phyloP scores from a whole-genome alignment of 371 early-diverging fungal species.

The Dichotomocladium elegans region DNA sequence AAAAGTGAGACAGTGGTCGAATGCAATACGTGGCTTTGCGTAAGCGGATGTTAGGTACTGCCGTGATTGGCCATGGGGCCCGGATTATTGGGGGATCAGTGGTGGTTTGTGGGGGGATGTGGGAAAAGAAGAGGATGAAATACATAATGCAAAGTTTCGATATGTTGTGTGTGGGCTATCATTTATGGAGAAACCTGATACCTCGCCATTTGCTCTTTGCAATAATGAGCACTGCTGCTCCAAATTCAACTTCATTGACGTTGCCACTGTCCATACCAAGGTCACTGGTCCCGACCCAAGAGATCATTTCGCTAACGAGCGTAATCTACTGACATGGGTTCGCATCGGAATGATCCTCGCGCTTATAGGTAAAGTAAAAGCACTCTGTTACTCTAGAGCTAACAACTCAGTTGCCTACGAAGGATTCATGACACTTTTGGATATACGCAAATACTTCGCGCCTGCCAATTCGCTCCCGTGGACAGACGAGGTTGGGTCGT shows the following conservation, averaged over 20 bases:
- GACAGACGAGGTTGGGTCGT: slow-evolving; percentile 13
- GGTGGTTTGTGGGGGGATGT: too few relatives aligned
- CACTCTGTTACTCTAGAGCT: not conserved
- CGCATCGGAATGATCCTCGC: slow-evolving; percentile 28
- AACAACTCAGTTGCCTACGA: not conserved
- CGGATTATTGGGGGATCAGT: too few relatives aligned
- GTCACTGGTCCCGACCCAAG: slow-evolving; percentile 43
- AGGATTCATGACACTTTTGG: slow-evolving; percentile 37
- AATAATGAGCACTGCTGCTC: slow-evolving; percentile 31
- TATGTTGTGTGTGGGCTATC: too few relatives aligned
- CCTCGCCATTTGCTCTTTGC: slow-evolving; percentile 24
- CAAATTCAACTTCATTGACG: slow-evolving; percentile 30
- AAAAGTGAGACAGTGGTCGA: too few relatives aligned
- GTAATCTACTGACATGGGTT: slow-evolving; percentile 37
- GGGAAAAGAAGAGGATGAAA: too few relatives aligned
- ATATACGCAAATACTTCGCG: slow-evolving; percentile 27
- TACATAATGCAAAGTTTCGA: too few relatives aligned
- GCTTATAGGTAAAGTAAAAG: slow-evolving; percentile 23
- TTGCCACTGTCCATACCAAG: slow-evolving; percentile 25
- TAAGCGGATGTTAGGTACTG: too few relatives aligned
- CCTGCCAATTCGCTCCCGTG: slow-evolving; percentile 33
- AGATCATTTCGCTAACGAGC: slow-evolving; percentile 42
- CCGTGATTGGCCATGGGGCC: too few relatives aligned
- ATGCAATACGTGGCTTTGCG: too few relatives aligned
- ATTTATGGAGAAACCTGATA: slow-evolving; percentile 19